A percentile compares a stretch with the other conserved stretches of the same genome.
These are phyloP conservation scores for Hyaloperonospora brassicae DNA, from an alignment of 352 stramenopile genomes.

Conservation along the genomic window DNA sequence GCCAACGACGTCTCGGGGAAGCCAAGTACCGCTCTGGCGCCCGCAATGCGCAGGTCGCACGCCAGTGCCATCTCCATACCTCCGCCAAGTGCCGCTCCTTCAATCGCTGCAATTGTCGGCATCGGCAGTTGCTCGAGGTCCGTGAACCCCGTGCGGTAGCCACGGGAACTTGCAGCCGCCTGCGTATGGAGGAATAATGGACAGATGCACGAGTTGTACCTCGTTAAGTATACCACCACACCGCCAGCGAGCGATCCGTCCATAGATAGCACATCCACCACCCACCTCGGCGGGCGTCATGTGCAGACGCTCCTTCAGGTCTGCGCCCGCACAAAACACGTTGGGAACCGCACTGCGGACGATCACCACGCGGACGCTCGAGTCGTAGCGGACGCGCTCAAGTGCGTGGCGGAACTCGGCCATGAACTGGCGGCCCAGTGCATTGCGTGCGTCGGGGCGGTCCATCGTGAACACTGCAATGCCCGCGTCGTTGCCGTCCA, in stretches of 20 bases:
- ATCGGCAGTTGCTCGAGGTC: slow-evolving; percentile 85
- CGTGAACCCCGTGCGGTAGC: slow-evolving; percentile 79
- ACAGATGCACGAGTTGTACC: background rate
- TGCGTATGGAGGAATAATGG: slow-evolving; percentile 4
- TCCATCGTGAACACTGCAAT: slow-evolving; percentile 77
- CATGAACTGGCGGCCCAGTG: slow-evolving; percentile 78
- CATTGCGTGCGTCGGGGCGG: slow-evolving; percentile 64
- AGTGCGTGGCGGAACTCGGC: slow-evolving; percentile 61
- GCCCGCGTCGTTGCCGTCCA: slow-evolving; percentile 42
- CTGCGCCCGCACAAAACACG: slow-evolving; percentile 87
- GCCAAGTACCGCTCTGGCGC: slow-evolving; percentile 77
- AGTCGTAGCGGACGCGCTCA: slow-evolving; percentile 55
- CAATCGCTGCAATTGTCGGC: slow-evolving; percentile 89
- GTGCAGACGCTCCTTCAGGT: slow-evolving; percentile 83
- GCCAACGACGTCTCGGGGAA: slow-evolving; percentile 89
- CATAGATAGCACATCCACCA: too few species aligned
- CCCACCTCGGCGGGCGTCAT: slow-evolving; percentile 83
- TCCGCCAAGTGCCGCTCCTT: slow-evolving; percentile 86
- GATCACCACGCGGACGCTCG: slow-evolving; percentile 71
- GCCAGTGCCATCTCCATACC: slow-evolving; percentile 89
- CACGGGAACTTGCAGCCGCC: slow-evolving; percentile 28
- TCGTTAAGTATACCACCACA: background rate
- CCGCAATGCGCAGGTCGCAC: slow-evolving; percentile 88
- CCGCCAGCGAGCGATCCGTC: too few species aligned
- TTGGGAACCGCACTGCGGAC: slow-evolving; percentile 63